Evolutionary conservation across 768 basidiomycete genomes (phyloP).

Genomic region (Phanerochaete carnosa): DNA sequence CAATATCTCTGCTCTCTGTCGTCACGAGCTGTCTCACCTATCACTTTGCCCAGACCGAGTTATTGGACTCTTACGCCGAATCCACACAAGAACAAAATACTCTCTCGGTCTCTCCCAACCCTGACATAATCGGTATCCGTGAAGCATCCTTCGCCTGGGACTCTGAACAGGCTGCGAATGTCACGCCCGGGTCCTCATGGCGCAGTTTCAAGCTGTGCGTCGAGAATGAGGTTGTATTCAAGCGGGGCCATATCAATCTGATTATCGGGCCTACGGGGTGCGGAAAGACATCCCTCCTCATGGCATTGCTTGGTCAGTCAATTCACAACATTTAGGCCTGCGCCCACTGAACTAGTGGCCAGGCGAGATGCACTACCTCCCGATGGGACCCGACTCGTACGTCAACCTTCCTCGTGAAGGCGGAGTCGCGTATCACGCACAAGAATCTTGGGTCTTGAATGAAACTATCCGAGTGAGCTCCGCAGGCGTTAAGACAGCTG

Average conservation of each 20-base stretch:
- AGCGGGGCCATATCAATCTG: conserved; percentile 49
- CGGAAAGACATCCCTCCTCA: conserved; percentile 63
- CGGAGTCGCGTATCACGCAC: conserved; percentile 78
- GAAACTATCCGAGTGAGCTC: conserved; percentile 60
- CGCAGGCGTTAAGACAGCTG: background rate
- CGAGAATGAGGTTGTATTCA: conserved; percentile 54
- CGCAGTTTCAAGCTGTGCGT: conserved; percentile 49
- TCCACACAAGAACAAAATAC: background rate
- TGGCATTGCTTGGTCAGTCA: conserved; percentile 50
- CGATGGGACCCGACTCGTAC: conserved; percentile 52
- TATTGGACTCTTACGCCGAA: conserved; percentile 39
- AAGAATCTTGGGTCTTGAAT: conserved; percentile 85
- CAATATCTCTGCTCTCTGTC: background rate
- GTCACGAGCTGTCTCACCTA: background rate
- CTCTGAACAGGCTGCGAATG: conserved; percentile 28
- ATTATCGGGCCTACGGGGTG: conserved; percentile 56
- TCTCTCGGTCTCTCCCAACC: background rate
- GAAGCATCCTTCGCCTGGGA: conserved; percentile 60
- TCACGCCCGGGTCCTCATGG: conserved; percentile 26
- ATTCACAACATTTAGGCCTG: background rate
- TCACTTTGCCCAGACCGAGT: conserved; percentile 36
- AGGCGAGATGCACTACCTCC: conserved; percentile 56
- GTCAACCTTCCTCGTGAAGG: conserved; percentile 66
- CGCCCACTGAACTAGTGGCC: background rate
- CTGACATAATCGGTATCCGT: conserved; percentile 47